These are phyloP conservation scores for Colletotrichum karsti DNA, from an alignment of 2,329 filamentous ascomycete genomes.

Conservation along the genomic window DNA sequence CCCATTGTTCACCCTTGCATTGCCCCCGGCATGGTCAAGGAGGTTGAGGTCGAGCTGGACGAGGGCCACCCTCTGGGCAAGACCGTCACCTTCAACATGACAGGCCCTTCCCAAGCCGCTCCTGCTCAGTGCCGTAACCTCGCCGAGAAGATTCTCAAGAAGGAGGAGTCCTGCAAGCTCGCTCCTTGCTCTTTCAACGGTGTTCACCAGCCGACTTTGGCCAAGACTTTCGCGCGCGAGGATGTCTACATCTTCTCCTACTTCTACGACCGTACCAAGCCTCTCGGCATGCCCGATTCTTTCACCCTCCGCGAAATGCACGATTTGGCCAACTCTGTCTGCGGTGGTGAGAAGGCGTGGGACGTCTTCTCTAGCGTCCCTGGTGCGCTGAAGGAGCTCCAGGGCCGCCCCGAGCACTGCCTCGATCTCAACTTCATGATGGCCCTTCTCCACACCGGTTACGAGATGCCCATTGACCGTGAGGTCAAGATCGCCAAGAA, in stretches of 20 bases:
- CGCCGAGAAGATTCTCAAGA: constrained; percentile 89
- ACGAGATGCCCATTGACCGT: constrained; percentile 96
- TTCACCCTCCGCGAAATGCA: constrained; percentile 93
- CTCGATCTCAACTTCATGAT: constrained; percentile 97
- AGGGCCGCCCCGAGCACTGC: constrained; percentile 87
- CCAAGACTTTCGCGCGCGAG: constrained; percentile 90
- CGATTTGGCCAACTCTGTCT: constrained; percentile 85
- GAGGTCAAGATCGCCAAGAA: constrained; percentile 99
- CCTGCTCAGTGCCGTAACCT: constrained; percentile 89
- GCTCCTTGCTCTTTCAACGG: constrained; percentile 99
- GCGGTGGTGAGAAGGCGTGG: constrained; percentile 81
- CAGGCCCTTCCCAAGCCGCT: constrained; percentile 77
- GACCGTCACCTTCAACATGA: constrained; percentile 81
- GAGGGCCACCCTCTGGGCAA: constrained; percentile 72
- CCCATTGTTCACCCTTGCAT: constrained; percentile 88
- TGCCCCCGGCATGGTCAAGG: constrained; percentile 78
- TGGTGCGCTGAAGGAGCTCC: constrained; percentile 81
- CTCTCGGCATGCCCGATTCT: constrained; percentile 97
- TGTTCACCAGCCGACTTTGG: constrained; percentile 90
- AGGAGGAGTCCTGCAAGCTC: constrained; percentile 82
- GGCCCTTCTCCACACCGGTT: constrained; percentile 90
- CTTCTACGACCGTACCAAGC: constrained; percentile 95
- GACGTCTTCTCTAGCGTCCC: constrained; percentile 80
- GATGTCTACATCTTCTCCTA: constrained; percentile 98
- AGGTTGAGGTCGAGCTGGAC: constrained; percentile 77